Conservation (phyloP, 345 rosid species). For the Cardamine resedifolia region DNA sequence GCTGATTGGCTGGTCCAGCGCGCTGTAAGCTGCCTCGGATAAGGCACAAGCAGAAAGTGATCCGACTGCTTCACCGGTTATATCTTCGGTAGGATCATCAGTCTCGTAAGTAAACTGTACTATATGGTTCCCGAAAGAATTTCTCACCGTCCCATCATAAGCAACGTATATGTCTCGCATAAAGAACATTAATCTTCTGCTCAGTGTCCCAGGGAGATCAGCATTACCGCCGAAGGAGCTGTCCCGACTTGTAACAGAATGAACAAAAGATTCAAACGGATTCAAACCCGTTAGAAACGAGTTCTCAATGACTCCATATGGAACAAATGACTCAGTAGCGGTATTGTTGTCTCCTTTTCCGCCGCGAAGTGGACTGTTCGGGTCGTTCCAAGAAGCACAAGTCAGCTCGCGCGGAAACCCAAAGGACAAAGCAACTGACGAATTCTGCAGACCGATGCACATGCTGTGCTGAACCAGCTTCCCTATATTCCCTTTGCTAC, state of each 20-base stretch:
- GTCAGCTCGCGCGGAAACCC: conserved; percentile 72
- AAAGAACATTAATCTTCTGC: conserved; percentile 79
- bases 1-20: conserved; percentile 91
- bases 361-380: conserved; percentile 31
- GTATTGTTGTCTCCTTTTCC: conserved; percentile 31
- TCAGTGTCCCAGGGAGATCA: conserved; percentile 90
- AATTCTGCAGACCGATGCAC: conserved; percentile 85
- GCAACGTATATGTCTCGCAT: conserved; percentile 73
- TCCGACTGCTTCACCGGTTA: conserved; percentile 77
- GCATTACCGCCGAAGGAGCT: conserved; percentile 92
- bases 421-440: conserved; percentile 76
- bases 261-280: conserved; percentile 80
- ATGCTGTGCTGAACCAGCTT: conserved; percentile 86
- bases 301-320: conserved; percentile 67
- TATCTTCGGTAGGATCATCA: conserved; percentile 36
- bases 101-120: conserved; percentile 67
- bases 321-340: conserved; percentile 52
- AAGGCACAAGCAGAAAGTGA: conserved; percentile 81
- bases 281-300: conserved; percentile 78
- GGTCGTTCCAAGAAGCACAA: conserved; percentile 67
- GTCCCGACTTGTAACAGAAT: conserved; percentile 79
- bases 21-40: conserved; percentile 94
- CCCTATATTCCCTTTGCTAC: conserved; percentile 88
- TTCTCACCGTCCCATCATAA: conserved; percentile 89
- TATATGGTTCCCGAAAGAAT: conserved; percentile 72